Conservation (phyloP, 805 yeast genomes). For the Wickerhamomyces sydowiorum region DNA sequence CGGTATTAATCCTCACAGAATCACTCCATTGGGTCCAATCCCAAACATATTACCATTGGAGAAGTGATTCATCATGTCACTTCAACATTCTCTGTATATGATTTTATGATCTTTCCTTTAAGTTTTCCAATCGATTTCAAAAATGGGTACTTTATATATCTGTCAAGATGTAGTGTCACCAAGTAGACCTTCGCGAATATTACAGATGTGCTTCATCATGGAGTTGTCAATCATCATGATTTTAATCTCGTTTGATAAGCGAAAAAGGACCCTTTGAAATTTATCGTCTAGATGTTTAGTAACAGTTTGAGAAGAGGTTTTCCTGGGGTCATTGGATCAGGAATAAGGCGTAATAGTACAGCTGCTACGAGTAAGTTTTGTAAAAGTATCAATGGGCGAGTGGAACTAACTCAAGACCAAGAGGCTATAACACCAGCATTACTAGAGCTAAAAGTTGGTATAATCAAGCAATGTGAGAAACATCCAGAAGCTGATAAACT, state of each 20-base stretch:
- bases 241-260: too few relatives aligned
- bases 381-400: too few relatives aligned
- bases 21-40: slow-evolving; percentile 85
- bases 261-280: not conserved
- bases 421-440: slow-evolving; percentile 13
- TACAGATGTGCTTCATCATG: too few relatives aligned
- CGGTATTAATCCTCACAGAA: slow-evolving; percentile 72
- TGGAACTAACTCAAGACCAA: not conserved
- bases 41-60: slow-evolving; percentile 59
- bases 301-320: too few relatives aligned
- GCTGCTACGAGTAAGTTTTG: too few relatives aligned
- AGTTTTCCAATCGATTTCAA: not conserved
- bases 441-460: slow-evolving; percentile 40
- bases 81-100: too few relatives aligned
- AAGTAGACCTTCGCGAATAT: not conserved
- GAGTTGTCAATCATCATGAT: too few relatives aligned
- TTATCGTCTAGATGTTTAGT: too few relatives aligned
- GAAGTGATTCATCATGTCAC: too few relatives aligned
- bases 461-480: slow-evolving; percentile 34
- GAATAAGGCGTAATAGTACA: not conserved
- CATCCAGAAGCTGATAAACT: slow-evolving; percentile 58
- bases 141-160: not conserved
- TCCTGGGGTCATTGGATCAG: not conserved
- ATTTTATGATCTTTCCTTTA: not conserved
- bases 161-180: not conserved